Percentiles rank a stretch among this genome's conserved stretches.
These are phyloP conservation scores for Peronospora farinosa DNA, from an alignment of 352 stramenopile genomes.

Conservation along the genomic window DNA sequence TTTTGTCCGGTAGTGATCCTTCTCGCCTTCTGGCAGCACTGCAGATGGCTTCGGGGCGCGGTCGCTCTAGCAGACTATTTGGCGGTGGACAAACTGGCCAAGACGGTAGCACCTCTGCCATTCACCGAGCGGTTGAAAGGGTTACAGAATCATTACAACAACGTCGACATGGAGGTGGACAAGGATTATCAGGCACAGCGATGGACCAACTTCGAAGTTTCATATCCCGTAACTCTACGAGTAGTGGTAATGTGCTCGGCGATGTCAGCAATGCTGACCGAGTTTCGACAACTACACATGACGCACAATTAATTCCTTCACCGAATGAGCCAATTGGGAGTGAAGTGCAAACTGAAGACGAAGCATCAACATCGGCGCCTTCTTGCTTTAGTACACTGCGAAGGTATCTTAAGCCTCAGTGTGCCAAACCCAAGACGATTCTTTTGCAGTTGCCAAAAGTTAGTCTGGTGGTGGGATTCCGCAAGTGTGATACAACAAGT, in stretches of 20 bases:
- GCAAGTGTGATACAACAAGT: slow-evolving; percentile 28
- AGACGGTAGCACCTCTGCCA: slow-evolving; percentile 20
- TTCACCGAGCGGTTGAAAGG: slow-evolving; percentile 42
- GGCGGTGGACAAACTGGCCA: slow-evolving; percentile 11
- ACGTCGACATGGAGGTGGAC: slow-evolving; percentile 13
- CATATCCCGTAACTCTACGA: slow-evolving; percentile 31
- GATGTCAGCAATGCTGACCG: slow-evolving; percentile 16
- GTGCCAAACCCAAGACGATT: slow-evolving; percentile 29
- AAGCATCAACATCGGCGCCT: slow-evolving; percentile 8
- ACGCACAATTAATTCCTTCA: not conserved
- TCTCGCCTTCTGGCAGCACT: slow-evolving; percentile 60
- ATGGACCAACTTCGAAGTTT: slow-evolving; percentile 57
- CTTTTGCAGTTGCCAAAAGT: slow-evolving; percentile 39
- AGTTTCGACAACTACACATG: slow-evolving; percentile 1
- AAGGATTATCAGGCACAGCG: slow-evolving; percentile 20
- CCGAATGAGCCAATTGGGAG: slow-evolving; percentile 16
- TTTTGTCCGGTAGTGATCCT: slow-evolving; percentile 20
- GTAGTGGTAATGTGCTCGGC: slow-evolving; percentile 10
- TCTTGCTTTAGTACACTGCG: slow-evolving; percentile 4
- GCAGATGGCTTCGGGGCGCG: slow-evolving; percentile 32
- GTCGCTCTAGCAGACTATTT: slow-evolving; percentile 24
- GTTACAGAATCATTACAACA: slow-evolving; percentile 35
- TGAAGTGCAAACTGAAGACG: slow-evolving; percentile 22
- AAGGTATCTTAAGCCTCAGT: slow-evolving; percentile 25
- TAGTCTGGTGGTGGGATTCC: slow-evolving; percentile 38